Base-by-base conservation (phyloP, 192 early-diverging fungal species). In the Cladochytrium replicatum region DNA sequence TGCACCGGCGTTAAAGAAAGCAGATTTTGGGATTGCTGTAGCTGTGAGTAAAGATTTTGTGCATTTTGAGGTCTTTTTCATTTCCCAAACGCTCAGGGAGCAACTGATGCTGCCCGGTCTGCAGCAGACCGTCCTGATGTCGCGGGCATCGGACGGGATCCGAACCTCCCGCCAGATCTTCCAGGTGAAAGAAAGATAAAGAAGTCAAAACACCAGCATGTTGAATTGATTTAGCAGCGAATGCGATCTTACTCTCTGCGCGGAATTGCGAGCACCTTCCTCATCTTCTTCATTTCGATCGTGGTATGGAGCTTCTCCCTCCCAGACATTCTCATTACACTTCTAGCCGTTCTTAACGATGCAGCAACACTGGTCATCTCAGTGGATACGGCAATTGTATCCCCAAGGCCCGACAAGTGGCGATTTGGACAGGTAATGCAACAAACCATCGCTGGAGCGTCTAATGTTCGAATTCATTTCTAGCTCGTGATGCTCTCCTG, bases 1-100 rank as follows among this genome's bases (percentile, higher is more conserved):
- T 69, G 94, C 94, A 4, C 94, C 94, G 4, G 93, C 92, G 22
- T 69, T 97, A 27, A 97, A 97, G 72, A 96, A 93, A 76, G 93
- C 91, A 48, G 87, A 97, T 60, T 89, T 94, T 48, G 93, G 93
- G 60, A 97, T 97, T 72, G 93, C 93, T 34, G 91, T 97, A 32
- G 86, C 94, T 22, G 74, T 77, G 7, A 94, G 97, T 56, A 95
- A 94, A 0, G 97, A 97, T 63, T 93, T 99, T 40, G 93, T n/a
- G n/a, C n/a, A n/a, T n/a, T n/a, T n/a, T n/a, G n/a, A n/a, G n/a
- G n/a, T n/a, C n/a, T n/a, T n/a, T n/a, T n/a, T n/a, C n/a, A n/a
- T n/a, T n/a, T n/a, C n/a, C n/a, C n/a, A n/a, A n/a, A n/a, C n/a
- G n/a, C n/a, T n/a, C n/a, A 88, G 47, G 85, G 84, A 54, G 85